phyloP scores from a whole-genome alignment of 2,329 filamentous ascomycete species.

The Thielaviopsis populi region DNA sequence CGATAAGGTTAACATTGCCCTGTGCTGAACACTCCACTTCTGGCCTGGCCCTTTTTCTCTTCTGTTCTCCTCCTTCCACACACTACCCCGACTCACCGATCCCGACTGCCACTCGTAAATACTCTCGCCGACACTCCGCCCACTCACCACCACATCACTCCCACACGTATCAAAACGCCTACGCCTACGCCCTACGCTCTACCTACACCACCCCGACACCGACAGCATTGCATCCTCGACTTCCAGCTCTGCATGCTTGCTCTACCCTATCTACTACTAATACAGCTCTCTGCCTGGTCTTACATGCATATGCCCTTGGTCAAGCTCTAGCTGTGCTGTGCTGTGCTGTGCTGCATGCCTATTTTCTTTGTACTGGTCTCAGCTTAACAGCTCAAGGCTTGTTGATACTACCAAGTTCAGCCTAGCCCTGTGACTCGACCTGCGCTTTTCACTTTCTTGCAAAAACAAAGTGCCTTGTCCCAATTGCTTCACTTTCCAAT shows the following conservation, averaged over 20 bases:
- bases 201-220: no score
- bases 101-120: neutral
- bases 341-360: constrained; percentile 3
- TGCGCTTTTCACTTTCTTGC: neutral
- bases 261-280: neutral
- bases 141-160: no score
- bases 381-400: neutral
- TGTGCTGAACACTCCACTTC: neutral
- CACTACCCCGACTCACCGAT: neutral
- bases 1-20: neutral
- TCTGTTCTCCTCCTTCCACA: neutral
- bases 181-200: no score
- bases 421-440: neutral
- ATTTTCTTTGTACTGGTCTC: neutral
- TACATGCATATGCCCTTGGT: constrained; percentile 9
- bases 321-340: neutral
- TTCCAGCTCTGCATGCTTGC: neutral
- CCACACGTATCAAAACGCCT: no score
- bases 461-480: neutral
- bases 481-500: neutral
- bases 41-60: neutral
- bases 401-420: neutral
- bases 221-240: no score
- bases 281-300: constrained; percentile 6
- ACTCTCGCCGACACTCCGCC: neutral